phyloP scores from a whole-genome alignment of 1,139 yeast genomes.

The Hemisphaericaspora subhashii region DNA sequence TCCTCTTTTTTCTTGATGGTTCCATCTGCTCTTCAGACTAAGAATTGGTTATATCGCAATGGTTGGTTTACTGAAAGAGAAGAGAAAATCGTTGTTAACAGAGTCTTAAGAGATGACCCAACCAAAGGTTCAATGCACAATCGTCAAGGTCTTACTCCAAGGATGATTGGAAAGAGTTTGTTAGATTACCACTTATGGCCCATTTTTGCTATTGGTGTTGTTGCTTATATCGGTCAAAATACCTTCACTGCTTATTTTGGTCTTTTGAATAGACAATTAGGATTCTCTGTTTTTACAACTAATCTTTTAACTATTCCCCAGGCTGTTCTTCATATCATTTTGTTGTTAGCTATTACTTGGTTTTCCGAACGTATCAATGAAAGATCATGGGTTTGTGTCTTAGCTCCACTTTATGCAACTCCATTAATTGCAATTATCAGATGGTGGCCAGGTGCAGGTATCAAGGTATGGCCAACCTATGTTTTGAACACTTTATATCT shows the following conservation, averaged over 20 bases:
- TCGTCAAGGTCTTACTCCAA: constrained; percentile 51
- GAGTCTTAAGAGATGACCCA: constrained; percentile 67
- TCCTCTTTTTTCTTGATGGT: constrained; percentile 57
- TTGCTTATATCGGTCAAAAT: constrained; percentile 42
- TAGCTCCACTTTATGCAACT: constrained; percentile 38
- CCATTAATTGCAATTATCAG: constrained; percentile 44
- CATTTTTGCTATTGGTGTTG: constrained; percentile 50
- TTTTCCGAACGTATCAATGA: constrained; percentile 38
- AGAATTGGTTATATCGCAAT: constrained; percentile 46
- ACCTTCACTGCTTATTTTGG: constrained; percentile 23
- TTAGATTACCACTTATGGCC: constrained; percentile 63
- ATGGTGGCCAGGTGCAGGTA: constrained; percentile 52
- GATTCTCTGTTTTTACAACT: constrained; percentile 55
- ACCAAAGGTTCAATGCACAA: constrained; percentile 69
- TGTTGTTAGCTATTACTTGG: constrained; percentile 40
- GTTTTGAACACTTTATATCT: constrained; percentile 45
- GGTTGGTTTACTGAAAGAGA: constrained; percentile 69
- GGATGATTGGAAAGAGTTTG: constrained; percentile 39
- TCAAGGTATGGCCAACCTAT: constrained; percentile 54
- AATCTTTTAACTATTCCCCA: constrained; percentile 56
- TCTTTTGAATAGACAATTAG: constrained; percentile 49
- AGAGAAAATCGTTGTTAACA: constrained; percentile 61
- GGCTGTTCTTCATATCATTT: constrained; percentile 14
- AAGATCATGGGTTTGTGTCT: constrained; percentile 31
- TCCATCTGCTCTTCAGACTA: constrained; percentile 58